Evolutionary conservation across 345 rosid species (phyloP).

Genomic region (Nasturtium officinale): DNA sequence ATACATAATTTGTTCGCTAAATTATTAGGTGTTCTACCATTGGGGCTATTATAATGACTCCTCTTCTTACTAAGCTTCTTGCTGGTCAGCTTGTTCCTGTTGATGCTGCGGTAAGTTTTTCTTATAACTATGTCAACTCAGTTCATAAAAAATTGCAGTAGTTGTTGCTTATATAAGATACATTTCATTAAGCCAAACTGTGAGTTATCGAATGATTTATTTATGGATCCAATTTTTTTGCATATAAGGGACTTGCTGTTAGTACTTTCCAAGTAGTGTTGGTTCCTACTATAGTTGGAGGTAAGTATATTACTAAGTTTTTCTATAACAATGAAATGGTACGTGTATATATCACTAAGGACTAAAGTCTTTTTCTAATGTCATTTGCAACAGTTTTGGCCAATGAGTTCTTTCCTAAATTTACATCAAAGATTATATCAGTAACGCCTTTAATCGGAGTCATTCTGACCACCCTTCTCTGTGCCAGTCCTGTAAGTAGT

Average conservation of each 20-base stretch:
- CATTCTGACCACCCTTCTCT: slow-evolving; percentile 85
- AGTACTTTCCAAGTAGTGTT: slow-evolving; percentile 98
- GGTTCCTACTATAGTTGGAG: slow-evolving; percentile 86
- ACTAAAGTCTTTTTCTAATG: slow-evolving; percentile 9
- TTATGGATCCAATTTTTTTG: neutral
- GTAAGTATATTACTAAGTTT: slow-evolving; percentile 43
- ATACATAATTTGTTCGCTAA: neutral
- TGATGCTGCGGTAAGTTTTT: slow-evolving; percentile 79
- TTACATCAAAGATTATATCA: slow-evolving; percentile 75
- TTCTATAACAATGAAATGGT: neutral
- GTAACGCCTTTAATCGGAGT: slow-evolving; percentile 95
- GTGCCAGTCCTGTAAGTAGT: slow-evolving; percentile 92
- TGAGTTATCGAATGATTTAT: slow-evolving; percentile 20
- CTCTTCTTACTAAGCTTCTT: slow-evolving; percentile 96
- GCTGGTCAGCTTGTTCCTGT: slow-evolving; percentile 99
- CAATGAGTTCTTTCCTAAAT: slow-evolving; percentile 90
- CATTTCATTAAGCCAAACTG: neutral
- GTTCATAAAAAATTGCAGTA: neutral
- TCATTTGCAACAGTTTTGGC: slow-evolving; percentile 62
- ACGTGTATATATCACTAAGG: neutral
- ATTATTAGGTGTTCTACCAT: slow-evolving; percentile 84
- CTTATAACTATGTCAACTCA: neutral
- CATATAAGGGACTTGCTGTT: slow-evolving; percentile 80
- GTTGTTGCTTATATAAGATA: slow-evolving; percentile 4
- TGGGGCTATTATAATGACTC: slow-evolving; percentile 98